Evolutionary conservation across 257 asterid genomes (phyloP).

Genomic region (Ballota nigra): DNA sequence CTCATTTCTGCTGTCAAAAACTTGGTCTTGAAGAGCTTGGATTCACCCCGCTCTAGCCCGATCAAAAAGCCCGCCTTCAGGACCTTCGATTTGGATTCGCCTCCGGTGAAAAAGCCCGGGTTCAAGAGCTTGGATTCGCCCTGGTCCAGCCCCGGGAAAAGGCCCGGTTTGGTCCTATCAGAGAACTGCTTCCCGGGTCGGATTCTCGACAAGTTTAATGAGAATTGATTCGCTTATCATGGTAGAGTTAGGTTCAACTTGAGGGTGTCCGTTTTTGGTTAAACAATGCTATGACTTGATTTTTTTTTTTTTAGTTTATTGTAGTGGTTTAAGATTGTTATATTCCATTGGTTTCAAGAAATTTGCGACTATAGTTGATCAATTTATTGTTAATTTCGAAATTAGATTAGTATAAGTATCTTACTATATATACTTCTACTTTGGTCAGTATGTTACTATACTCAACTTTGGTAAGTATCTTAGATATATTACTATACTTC

Average conservation of each 20-base stretch:
- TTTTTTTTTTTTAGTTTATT: slow-evolving; percentile 9
- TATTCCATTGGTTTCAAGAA: slow-evolving; percentile 7
- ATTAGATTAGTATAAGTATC: too few species aligned
- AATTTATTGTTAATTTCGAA: neutral
- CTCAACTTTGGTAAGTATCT: too few species aligned
- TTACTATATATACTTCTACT: too few species aligned
- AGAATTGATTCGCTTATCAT: neutral
- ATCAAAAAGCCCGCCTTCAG: slow-evolving; percentile 31
- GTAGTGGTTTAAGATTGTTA: slow-evolving; percentile 5
- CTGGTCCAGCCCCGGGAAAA: slow-evolving; percentile 41
- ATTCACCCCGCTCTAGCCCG: slow-evolving; percentile 60
- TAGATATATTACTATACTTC: neutral
- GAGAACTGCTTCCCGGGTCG: slow-evolving; percentile 48
- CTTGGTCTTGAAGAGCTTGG: slow-evolving; percentile 61
- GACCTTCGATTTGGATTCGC: slow-evolving; percentile 73
- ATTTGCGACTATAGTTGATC: neutral
- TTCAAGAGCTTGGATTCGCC: slow-evolving; percentile 73
- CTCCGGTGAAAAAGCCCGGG: slow-evolving; percentile 38
- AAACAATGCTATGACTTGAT: neutral
- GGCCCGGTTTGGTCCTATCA: slow-evolving; percentile 32
- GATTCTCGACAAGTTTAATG: slow-evolving; percentile 25
- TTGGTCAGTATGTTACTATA: too few species aligned
- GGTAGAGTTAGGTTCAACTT: neutral
- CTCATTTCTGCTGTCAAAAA: slow-evolving; percentile 72
- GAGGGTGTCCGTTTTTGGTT: neutral